A percentile compares a stretch with the other conserved stretches of the same genome.
phyloP scores from a whole-genome alignment of 1,284 basidiomycete genomes.

The Volvariella volvacea region DNA sequence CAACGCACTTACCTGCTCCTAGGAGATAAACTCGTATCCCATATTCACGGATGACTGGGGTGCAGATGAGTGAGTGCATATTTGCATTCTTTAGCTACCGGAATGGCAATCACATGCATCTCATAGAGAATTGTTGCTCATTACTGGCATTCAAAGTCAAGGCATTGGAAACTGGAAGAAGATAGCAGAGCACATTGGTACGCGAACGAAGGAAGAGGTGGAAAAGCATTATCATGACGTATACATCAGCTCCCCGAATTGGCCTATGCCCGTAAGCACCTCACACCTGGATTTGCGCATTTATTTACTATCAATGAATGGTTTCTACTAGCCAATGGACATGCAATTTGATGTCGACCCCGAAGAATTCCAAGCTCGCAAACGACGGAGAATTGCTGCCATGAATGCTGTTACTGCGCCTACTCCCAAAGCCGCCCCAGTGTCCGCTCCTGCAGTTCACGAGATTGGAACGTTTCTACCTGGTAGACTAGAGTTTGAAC shows the following conservation, averaged over 20 bases:
- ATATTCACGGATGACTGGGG: constrained; percentile 97
- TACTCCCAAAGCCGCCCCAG: constrained; percentile 69
- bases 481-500: constrained; percentile 95
- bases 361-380: constrained; percentile 80
- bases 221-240: constrained; percentile 84
- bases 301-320: constrained; percentile 9
- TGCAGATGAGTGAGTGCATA: constrained; percentile 83
- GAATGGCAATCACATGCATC: constrained; percentile 3
- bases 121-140: constrained; percentile 77
- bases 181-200: constrained; percentile 94
- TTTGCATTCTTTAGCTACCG: not conserved
- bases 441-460: constrained; percentile 92
- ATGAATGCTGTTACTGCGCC: constrained; percentile 47
- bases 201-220: constrained; percentile 91
- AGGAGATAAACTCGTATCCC: constrained; percentile 95
- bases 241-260: constrained; percentile 74
- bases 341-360: constrained; percentile 67
- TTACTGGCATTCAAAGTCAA: constrained; percentile 86
- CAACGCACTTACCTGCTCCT: constrained; percentile 10
- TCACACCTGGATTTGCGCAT: not conserved
- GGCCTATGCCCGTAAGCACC: constrained; percentile 69
- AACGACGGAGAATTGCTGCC: constrained; percentile 77
- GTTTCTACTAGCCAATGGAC: constrained; percentile 53
- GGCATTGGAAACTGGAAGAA: constrained; percentile 98
- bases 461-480: constrained; percentile 94